Evolutionary conservation across 2,329 filamentous ascomycete genomes (phyloP), one percentile per base, ranked within the genome.

Genomic region (Davidsoniella virescens): DNA sequence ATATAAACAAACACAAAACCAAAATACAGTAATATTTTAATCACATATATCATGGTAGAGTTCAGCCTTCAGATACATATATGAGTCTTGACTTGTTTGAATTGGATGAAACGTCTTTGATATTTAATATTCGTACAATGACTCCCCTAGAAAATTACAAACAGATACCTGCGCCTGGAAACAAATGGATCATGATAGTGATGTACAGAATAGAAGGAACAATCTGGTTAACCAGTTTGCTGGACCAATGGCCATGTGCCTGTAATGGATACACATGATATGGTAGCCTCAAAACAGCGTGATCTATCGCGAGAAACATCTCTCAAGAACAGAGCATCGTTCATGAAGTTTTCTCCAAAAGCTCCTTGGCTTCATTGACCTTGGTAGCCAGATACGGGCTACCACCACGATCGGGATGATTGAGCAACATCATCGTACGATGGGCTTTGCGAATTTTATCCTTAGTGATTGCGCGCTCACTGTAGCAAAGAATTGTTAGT

Each of bases 321-420:
- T 33, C 12, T 33, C 8, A 12, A 10, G 12, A 12, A 33, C 12
- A 33, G 12, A 33, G 4, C 29, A 33, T 9, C 29, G 20, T 54
- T 46, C 20, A 17, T 57, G 58, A 53, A 49, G 69, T 71, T 67
- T 94, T 95, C 64, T 98, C 92, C 57, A 98, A 64, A 55, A 96
- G 78, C 64, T 96, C 90, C 67, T 98, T 98, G 38, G 92, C 92
- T 66, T 98, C 92, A 68, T 98, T 98, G 63, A 98, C 84, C 67
- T 98, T 98, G 49, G 88, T 95, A 12, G 92, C 92, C 42, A 98
- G 70, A 63, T 96, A 98, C 6, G 92, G 92, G 62, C 87, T 95
- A 38, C 92, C 92, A 57, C 92, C 92, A 62, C 92, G 84, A 72
- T 98, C 92, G 56, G 92, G 92, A 66, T 98, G 92, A 72, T 98